Conservation (phyloP, 257 asterid species). For the Nicotiana tabacum region DNA sequence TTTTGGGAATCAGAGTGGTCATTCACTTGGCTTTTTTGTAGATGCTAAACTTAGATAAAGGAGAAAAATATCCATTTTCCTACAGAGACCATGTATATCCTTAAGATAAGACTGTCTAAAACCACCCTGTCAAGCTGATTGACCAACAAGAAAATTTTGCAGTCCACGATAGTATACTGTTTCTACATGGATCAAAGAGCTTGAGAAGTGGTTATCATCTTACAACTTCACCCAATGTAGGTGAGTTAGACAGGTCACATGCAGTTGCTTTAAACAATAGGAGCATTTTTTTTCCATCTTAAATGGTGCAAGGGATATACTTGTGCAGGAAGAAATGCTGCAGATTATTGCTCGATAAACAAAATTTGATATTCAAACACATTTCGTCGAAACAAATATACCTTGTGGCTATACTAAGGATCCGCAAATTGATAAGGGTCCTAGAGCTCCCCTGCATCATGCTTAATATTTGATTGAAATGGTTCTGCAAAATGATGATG, state of each 20-base stretch:
- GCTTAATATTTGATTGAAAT: constrained; percentile 70
- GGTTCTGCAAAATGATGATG: constrained; percentile 54
- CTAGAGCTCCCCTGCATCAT: constrained; percentile 73
- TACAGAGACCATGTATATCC: background rate
- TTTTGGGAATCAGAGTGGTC: background rate
- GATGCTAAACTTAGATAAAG: background rate
- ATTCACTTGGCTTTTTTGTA: background rate
- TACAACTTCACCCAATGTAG: background rate
- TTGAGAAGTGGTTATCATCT: background rate
- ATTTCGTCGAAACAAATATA: constrained; percentile 17
- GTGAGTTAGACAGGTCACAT: background rate
- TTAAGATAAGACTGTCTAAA: background rate
- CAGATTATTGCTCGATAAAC: constrained; percentile 4
- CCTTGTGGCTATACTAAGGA: constrained; percentile 71
- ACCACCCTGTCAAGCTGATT: background rate
- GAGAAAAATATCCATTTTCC: background rate
- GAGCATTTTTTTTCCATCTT: background rate
- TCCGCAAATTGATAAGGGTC: constrained; percentile 46
- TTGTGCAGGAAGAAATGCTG: background rate
- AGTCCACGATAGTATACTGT: background rate
- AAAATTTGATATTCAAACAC: background rate
- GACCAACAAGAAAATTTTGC: background rate
- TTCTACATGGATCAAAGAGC: background rate
- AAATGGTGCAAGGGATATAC: constrained; percentile 3
- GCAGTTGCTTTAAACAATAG: background rate